Evolutionary conservation across 1,284 basidiomycete species (phyloP).

Genomic region (Ganoderma leucocontextum): DNA sequence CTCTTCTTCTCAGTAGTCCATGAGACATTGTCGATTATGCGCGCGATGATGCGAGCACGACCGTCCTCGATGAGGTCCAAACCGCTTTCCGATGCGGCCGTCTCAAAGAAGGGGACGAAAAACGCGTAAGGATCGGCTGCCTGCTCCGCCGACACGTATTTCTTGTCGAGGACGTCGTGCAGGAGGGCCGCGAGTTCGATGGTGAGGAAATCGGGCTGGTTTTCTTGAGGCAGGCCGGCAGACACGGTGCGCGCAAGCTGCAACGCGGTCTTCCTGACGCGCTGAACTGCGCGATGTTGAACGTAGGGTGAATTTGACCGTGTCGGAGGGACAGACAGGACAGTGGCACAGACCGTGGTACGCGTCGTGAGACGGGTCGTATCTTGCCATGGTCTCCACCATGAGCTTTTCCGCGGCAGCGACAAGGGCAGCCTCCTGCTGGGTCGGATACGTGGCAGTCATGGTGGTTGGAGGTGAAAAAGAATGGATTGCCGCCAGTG

Average conservation of each 20-base stretch:
- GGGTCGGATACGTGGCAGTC: constrained; percentile 45
- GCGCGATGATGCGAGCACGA: constrained; percentile 61
- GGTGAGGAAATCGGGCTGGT: constrained; percentile 70
- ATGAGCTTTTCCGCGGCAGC: constrained; percentile 75
- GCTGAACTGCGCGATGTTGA: constrained; percentile 64
- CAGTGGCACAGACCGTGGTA: constrained; percentile 72
- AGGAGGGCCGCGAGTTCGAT: constrained; percentile 88
- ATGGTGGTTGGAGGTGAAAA: constrained; percentile 13
- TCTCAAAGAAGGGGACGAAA: constrained; percentile 73
- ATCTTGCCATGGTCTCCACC: constrained; percentile 79
- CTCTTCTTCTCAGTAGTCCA: constrained; percentile 88
- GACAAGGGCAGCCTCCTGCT: constrained; percentile 54
- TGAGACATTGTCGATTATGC: constrained; percentile 83
- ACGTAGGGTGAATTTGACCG: not conserved
- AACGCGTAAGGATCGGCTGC: constrained; percentile 69
- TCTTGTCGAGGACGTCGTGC: constrained; percentile 90
- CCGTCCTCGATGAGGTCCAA: constrained; percentile 68
- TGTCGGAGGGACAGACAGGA: constrained; percentile 12
- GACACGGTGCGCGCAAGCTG: constrained; percentile 63
- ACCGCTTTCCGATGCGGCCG: constrained; percentile 47
- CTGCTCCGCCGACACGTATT: constrained; percentile 72
- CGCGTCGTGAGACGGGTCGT: constrained; percentile 92
- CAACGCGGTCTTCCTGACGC: constrained; percentile 82
- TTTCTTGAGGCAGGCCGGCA: constrained; percentile 35
- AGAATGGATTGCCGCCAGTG: constrained; percentile 4